These are phyloP conservation scores for Filosporella fistucella DNA, from an alignment of 495 filamentous ascomycete species.

Conservation along the genomic window DNA sequence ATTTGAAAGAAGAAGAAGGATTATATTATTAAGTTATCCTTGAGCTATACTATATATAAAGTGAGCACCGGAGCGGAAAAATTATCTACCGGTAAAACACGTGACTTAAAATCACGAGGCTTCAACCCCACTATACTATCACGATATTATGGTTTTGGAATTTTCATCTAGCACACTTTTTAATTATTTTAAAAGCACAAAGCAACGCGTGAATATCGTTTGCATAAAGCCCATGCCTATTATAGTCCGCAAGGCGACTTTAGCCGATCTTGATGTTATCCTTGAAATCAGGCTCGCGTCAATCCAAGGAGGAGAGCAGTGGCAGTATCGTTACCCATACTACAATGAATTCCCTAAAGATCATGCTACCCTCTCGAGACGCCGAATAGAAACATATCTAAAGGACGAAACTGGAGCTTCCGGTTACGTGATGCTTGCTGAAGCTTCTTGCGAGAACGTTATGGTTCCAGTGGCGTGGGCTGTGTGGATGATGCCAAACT, in stretches of 20 bases:
- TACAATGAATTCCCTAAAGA: background rate
- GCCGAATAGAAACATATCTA: constrained; percentile 4
- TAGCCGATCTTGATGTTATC: constrained; percentile 1
- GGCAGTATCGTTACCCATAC: background rate
- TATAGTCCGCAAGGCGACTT: background rate
- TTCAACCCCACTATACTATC: too few species aligned
- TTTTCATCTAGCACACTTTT: too few species aligned
- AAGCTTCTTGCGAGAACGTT: background rate
- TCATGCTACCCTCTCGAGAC: background rate
- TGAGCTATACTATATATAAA: too few species aligned
- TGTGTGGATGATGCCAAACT: constrained; percentile 1
- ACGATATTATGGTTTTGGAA: too few species aligned
- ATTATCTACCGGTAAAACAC: too few species aligned
- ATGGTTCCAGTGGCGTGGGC: constrained; percentile 1
- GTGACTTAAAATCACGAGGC: too few species aligned
- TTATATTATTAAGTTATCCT: too few species aligned
- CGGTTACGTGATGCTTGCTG: constrained; percentile 3
- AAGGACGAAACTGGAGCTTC: constrained; percentile 3
- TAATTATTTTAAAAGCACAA: too few species aligned
- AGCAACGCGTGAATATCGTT: too few species aligned
- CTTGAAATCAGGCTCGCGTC: background rate
- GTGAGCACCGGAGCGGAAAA: too few species aligned
- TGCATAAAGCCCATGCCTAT: constrained; percentile 2
- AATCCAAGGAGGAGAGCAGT: background rate
- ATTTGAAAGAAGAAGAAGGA: too few species aligned